Base-by-base conservation (phyloP, 2,329 filamentous ascomycete species). In the Bretziella fagacearum region DNA sequence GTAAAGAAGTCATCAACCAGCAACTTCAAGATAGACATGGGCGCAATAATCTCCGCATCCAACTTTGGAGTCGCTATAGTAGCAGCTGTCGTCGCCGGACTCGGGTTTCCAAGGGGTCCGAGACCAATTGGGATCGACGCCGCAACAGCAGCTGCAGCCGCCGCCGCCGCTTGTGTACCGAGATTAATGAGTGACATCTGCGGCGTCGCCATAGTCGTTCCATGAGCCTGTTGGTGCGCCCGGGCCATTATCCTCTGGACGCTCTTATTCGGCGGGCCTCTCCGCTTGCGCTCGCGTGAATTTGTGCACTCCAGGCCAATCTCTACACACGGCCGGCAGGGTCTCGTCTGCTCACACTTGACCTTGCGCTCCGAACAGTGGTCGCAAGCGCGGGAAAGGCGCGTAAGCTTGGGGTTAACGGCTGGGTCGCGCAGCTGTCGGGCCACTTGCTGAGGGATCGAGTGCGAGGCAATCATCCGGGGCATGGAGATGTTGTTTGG, bases 1-100 rank as follows among this genome's bases (percentile, higher is more conserved):
- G 79, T 84, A 62, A 86, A 87, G 68, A 84, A 87, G 63, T 87
- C 82, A 58, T 86, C 79, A 49, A 87, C 73, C 13, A 86, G 67
- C 2, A 79, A 68, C 55, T 80, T 71, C 45, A 87, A 64, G 8
- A 79, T 74, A 6, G 74, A 71, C 59, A 79, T 68, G 0, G 81
- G 78, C 33, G 79, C 81, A 52, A 87, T 85, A 2, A 73, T 67
- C 57, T 87, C 82, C 41, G 78, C 73, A 50, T 74, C 71, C 11
- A 76, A 57, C n/a, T 50, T 50, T 11, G 47, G 43, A 1, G 40
- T 20, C 27, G 32, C 37, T 10, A 30, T 13, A 11, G 25, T 18
- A 4, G 26, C 23, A 13, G 15, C 27, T 18, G 25, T 43, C 15
- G 18, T 22, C 10, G 35, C n/a, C 4, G 32, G 11, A 18, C 27